Base-by-base conservation (phyloP, 495 filamentous ascomycete genomes). In the Penicillium nucicola region DNA sequence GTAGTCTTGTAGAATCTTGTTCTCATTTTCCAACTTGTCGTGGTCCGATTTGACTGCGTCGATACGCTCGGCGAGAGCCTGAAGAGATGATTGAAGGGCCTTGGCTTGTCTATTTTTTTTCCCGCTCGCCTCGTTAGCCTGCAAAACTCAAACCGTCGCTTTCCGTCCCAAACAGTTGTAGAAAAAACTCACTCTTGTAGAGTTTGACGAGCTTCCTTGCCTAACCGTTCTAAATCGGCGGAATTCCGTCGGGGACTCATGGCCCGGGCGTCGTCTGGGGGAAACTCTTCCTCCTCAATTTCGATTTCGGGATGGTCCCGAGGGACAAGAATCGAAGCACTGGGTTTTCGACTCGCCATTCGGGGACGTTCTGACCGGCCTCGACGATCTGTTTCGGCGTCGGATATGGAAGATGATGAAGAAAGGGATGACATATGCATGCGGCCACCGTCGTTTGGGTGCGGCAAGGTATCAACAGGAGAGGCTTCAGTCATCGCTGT, bases 171-270 rank as follows among this genome's bases (percentile, higher is more conserved):
- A 33, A 9, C 17, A 8, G 23, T 49, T 18, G 19, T 12, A 33
- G 33, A 33, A 74, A 33, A 35, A 33, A 74, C 81, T 76, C 67
- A 83, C 83, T 81, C 82, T 55, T 87, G 81, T 52, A 88, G 68
- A 19, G 81, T 78, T 55, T 79, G 69, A 39, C 84, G 78, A 39
- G 91, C 89, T 57, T 92, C 88, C 61, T 87, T 83, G 43, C 90
- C 84, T 73, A 98, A 78, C 56, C 80, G 80, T 58, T 96, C 88
- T 23, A 96, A 75, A 58, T 98, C 92, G 42, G 90, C 89, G 50
- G 84, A 95, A 56, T 88, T 95, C 57, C 92, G 79, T 52, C 92
- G 81, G 1, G 93, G 93, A 67, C 90, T 96, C 93, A 98, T 98
- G 35, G 90, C 85, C 48, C 92, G 76, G 33, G 92, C 91, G 65